Evolutionary conservation across 164 flowering plant genomes (phyloP), one percentile per base, ranked within the genome.

Genomic region (Piper longum): DNA sequence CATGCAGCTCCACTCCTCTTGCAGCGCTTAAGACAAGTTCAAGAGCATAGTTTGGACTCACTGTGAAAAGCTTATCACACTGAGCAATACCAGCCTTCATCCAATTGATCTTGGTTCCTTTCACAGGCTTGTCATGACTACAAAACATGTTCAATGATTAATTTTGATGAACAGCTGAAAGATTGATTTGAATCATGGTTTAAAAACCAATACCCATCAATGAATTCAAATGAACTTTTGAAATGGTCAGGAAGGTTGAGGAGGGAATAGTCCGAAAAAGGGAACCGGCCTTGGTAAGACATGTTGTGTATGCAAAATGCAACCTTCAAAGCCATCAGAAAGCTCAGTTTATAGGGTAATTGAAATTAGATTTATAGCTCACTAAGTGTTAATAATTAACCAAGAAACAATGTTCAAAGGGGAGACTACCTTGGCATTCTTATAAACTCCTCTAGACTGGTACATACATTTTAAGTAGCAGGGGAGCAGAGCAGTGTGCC

Each of bases 61-160:
- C 99, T 45, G 97, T 88, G 7, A 90, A 1, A 7, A 80, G 79
- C 67, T 70, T 78, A 70, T 86, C 69, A n/a, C 89, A 76, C 76
- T 89, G 96, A 52, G 86, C 45, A 54, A 93, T 80, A 57, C 81
- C 99, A 56, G 99, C 99, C 70, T 93, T 93, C 97, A 93, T 82
- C 98, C 96, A 93, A 66, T 89, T 93, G 41, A 89, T 88, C 72
- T 93, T 93, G 76, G 96, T 85, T 76, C 98, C 98, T 76, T 82
- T 85, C 41, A 85, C 83, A 17, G 96, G 97, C 78, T 88, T 85
- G 12, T 72, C 64, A 68, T 89, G 77, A 67, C 98, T 89, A 82
- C 72, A 75, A 48, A 14, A 48, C 3, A 0, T 48, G 14, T 5
- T 48, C 14, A 1, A 48, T 48, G 9, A 1, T 14, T 9, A 2